phyloP scores from a whole-genome alignment of 2,329 filamentous ascomycete genomes.

The Epichloe baconii region DNA sequence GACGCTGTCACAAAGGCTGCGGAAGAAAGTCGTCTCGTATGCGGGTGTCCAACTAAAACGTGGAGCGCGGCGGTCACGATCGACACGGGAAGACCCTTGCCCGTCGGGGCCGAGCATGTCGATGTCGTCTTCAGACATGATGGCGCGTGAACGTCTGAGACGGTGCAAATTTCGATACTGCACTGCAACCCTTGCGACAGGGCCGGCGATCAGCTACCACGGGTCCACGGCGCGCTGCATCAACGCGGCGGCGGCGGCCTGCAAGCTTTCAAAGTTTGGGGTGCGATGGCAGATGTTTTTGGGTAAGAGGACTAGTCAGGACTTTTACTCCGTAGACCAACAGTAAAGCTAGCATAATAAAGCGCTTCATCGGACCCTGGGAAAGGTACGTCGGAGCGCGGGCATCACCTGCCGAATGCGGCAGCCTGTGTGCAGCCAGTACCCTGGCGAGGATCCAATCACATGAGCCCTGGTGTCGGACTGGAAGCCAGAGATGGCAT shows the following conservation, averaged over 20 bases:
- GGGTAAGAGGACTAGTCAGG: background rate
- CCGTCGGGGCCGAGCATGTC: slow-evolving; percentile 24
- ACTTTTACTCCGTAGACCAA: no score
- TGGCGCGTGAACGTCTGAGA: slow-evolving; percentile 8
- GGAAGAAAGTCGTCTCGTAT: slow-evolving; percentile 48
- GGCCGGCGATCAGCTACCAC: slow-evolving; percentile 4
- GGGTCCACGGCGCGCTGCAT: background rate
- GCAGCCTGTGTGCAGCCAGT: background rate
- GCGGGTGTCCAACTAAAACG: slow-evolving; percentile 47
- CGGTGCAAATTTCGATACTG: background rate
- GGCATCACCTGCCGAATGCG: background rate
- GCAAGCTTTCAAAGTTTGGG: background rate
- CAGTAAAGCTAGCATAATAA: no score
- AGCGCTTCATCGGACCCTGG: no score
- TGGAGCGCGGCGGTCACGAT: slow-evolving; percentile 30
- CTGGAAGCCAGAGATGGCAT: background rate
- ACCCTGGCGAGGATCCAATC: background rate
- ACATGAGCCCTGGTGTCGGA: background rate
- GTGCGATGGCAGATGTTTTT: background rate
- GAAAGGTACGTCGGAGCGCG: no score
- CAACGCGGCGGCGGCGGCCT: slow-evolving; percentile 3
- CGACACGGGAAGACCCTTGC: slow-evolving; percentile 19
- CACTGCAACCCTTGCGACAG: background rate
- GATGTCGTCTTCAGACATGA: slow-evolving; percentile 28
- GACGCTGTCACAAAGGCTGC: slow-evolving; percentile 46